A percentile compares a stretch with the other conserved stretches of the same genome.
Conservation (phyloP, 495 filamentous ascomycete species). For the Stereocaulon alpinum region DNA sequence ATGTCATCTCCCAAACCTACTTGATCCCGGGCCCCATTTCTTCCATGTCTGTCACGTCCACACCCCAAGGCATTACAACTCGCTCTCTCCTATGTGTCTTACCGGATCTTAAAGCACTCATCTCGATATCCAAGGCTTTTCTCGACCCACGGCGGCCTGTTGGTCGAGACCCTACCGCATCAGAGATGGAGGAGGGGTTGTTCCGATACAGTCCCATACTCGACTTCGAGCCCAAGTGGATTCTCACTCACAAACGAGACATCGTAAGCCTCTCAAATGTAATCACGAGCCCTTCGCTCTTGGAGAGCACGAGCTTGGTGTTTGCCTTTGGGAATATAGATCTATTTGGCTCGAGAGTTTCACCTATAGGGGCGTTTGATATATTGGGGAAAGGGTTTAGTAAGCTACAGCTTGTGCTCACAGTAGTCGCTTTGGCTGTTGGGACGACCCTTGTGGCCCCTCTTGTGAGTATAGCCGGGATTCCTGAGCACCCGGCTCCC, state of each 20-base stretch:
- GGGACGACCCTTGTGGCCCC: slow-evolving; percentile 72
- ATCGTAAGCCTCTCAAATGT: slow-evolving; percentile 64
- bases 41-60: slow-evolving; percentile 74
- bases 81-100: slow-evolving; percentile 72
- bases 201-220: slow-evolving; percentile 63
- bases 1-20: slow-evolving; percentile 68
- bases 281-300: slow-evolving; percentile 58
- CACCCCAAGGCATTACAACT: slow-evolving; percentile 84
- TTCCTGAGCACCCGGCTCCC: neutral
- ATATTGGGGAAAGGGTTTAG: slow-evolving; percentile 87
- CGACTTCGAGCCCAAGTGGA: slow-evolving; percentile 74
- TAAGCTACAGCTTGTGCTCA: slow-evolving; percentile 72
- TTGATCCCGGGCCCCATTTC: slow-evolving; percentile 66
- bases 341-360: slow-evolving; percentile 74
- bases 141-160: slow-evolving; percentile 85
- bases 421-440: slow-evolving; percentile 63
- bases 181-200: slow-evolving; percentile 76
- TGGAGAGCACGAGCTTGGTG: slow-evolving; percentile 92
- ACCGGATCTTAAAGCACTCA: slow-evolving; percentile 56
- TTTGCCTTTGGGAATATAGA: slow-evolving; percentile 78
- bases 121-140: slow-evolving; percentile 64
- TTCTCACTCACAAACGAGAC: slow-evolving; percentile 73
- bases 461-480: slow-evolving; percentile 52
- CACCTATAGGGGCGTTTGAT: slow-evolving; percentile 82
- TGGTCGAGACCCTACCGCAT: slow-evolving; percentile 67